phyloP scores from a whole-genome alignment of 108 stramenopile species.

The Skeletonema costatum region DNA sequence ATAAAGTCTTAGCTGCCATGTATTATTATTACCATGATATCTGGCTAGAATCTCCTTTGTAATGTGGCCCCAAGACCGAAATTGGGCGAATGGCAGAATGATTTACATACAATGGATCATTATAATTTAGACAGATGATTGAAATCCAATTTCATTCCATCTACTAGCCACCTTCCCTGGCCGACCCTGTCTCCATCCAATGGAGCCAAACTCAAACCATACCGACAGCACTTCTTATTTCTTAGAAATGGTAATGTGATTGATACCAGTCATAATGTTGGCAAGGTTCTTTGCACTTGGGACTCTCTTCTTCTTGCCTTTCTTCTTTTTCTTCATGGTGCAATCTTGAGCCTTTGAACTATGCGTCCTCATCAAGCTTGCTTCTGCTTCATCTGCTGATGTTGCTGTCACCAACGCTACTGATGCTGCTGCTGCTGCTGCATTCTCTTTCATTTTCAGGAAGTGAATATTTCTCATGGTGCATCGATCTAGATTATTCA shows the following conservation, averaged over 20 bases:
- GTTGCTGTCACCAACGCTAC: not conserved
- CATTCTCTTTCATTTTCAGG: not conserved
- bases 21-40: not conserved
- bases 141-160: slow-evolving; percentile 3
- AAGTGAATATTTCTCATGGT: slow-evolving; percentile 3
- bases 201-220: not conserved
- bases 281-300: not conserved
- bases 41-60: not conserved
- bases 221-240: not conserved
- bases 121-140: not conserved
- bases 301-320: slow-evolving; percentile 9
- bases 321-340: not conserved
- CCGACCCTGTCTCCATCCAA: too few species aligned
- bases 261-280: not conserved
- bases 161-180: not conserved
- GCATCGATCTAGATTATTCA: slow-evolving; percentile 5
- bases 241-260: not conserved
- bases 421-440: not conserved
- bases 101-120: not conserved
- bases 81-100: not conserved
- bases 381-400: not conserved
- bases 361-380: not conserved
- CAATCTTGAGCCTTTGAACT: not conserved
- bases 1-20: not conserved
- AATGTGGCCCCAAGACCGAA: too few species aligned